A percentile compares a stretch with the other conserved stretches of the same genome.
Evolutionary conservation across 768 basidiomycete genomes (phyloP).

Genomic region (Termitomyces sp.): DNA sequence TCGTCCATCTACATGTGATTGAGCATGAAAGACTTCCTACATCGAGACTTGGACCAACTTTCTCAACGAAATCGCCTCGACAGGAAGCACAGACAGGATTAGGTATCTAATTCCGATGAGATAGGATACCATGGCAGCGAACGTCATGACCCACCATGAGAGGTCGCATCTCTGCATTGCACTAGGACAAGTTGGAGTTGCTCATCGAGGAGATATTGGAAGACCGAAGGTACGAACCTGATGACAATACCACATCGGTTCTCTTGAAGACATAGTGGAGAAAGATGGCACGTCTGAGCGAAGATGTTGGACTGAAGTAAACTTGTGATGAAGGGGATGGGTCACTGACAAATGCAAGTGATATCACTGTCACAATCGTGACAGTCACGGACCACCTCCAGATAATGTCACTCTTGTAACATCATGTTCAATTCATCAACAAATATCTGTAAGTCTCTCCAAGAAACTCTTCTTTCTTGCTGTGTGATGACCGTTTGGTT

Average conservation of each 20-base stretch:
- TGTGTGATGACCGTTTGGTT: constrained; percentile 46
- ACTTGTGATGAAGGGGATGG: background rate
- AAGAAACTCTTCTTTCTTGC: background rate
- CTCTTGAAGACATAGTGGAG: constrained; percentile 60
- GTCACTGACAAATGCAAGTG: constrained; percentile 8
- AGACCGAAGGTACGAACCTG: constrained; percentile 36
- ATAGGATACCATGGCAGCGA: background rate
- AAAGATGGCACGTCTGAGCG: constrained; percentile 4
- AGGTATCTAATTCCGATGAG: constrained; percentile 47
- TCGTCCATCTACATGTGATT: constrained; percentile 58
- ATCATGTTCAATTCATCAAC: no score
- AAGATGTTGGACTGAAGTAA: background rate
- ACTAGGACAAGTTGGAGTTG: constrained; percentile 37
- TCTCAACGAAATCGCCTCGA: constrained; percentile 78
- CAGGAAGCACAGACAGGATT: constrained; percentile 84
- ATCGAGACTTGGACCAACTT: constrained; percentile 32
- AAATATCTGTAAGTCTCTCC: constrained; percentile 21
- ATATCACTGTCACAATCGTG: constrained; percentile 7
- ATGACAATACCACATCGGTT: constrained; percentile 78
- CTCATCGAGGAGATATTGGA: background rate
- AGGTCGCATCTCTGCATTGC: constrained; percentile 84
- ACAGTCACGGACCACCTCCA: no score
- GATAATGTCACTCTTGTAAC: no score
- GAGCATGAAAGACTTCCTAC: constrained; percentile 5
- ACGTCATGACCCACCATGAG: constrained; percentile 54